Percentiles rank a stretch among this genome's conserved stretches.
These are phyloP conservation scores for Hypoxylon rubiginosum DNA, from an alignment of 2,329 filamentous ascomycete genomes.

Conservation along the genomic window DNA sequence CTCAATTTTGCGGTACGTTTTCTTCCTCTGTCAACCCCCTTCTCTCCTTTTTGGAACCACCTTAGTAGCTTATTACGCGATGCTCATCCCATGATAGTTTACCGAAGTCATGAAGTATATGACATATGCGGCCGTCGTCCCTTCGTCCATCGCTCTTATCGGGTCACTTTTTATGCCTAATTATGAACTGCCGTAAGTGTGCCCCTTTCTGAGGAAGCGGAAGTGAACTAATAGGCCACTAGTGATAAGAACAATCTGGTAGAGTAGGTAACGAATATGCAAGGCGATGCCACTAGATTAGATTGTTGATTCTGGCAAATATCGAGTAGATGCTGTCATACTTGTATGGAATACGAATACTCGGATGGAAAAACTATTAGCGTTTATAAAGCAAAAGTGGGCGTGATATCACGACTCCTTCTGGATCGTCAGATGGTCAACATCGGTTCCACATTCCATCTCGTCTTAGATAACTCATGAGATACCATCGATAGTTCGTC, in stretches of 20 bases:
- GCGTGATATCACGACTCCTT: not conserved
- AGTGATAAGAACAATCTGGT: slow-evolving; percentile 41
- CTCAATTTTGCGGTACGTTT: slow-evolving; percentile 57
- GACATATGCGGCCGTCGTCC: slow-evolving; percentile 46
- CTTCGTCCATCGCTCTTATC: slow-evolving; percentile 40
- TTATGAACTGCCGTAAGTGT: slow-evolving; percentile 41
- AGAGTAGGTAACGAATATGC: slow-evolving; percentile 11
- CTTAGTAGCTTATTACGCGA: not conserved
- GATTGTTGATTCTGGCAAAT: not conserved
- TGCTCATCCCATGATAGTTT: slow-evolving; percentile 37
- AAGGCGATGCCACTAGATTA: not conserved
- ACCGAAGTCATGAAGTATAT: slow-evolving; percentile 49
- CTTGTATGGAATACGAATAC: not conserved
- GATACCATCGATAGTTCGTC: slow-evolving; percentile 35
- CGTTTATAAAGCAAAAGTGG: not conserved
- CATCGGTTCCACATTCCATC: slow-evolving; percentile 25
- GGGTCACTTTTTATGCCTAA: slow-evolving; percentile 45
- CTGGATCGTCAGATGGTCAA: slow-evolving; percentile 5
- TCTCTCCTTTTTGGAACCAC: not conserved
- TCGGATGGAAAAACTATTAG: not conserved
- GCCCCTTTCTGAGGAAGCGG: not conserved
- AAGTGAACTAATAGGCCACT: slow-evolving; percentile 10
- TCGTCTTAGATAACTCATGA: slow-evolving; percentile 29
- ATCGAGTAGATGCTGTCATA: not conserved
- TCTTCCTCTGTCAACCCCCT: not conserved